Base-by-base conservation (phyloP, 805 yeast species). In the Cyberlindnera misumaiensis region DNA sequence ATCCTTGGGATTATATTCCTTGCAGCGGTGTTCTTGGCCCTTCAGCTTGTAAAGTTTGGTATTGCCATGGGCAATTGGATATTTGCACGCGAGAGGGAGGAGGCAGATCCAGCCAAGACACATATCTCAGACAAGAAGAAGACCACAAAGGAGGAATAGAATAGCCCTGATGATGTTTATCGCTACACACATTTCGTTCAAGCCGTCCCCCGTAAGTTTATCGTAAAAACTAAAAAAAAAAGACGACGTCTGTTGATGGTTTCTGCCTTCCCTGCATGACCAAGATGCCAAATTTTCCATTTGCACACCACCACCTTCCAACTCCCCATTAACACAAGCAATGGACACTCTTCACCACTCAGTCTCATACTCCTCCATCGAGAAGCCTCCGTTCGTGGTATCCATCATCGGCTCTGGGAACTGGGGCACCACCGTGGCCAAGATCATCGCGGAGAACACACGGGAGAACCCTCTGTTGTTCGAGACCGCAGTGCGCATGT, bases 351-450 rank as follows among this genome's bases (percentile, higher is more conserved):
- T 27, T 12, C 28, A 26, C 12, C 31, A 27, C 5, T n/a, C 44
- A 4, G 28, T 46, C n/a, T 46, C 50, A 16, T 46, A 47, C 36
- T n/a, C 40, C 3, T 45, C 46, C 1, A 45, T 47, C 35, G 44
- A 47, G 36, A 47, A 36, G 34, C 46, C 51, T 1, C 72, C 68
- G n/a, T 77, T 68, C 63, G 70, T 64, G 49, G 72, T 80, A 13
- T 66, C 85, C 28, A 81, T 86, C 37, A 77, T 89, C 46, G 97
- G 97, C 28, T 87, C 96, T n/a, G 97, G 97, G 53, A 90, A 90
- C 65, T 90, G 97, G 83, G 97, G 97, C 43, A 86, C 96, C 30
- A 89, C 97, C 7, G 87, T 90, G 38, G 96, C 97, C 46, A 90
- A 90, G 63, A 83, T 90, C 35, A 80, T 87, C 20, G 89, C 96